Evolutionary conservation across 2,329 filamentous ascomycete species (phyloP).

Genomic region (Coniochaeta ligniaria): DNA sequence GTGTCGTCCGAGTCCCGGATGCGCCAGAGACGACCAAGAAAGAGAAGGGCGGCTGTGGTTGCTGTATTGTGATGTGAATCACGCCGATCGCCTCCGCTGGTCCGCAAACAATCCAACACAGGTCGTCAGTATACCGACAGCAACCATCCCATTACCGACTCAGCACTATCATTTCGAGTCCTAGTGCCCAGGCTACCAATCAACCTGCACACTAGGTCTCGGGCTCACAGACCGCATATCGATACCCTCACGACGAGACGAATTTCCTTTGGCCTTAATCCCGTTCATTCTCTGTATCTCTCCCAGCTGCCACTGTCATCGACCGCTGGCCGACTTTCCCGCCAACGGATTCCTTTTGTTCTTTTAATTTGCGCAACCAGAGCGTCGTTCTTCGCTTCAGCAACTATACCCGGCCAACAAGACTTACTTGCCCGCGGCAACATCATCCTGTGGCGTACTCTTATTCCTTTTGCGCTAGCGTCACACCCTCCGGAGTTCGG

Average conservation of each 20-base stretch:
- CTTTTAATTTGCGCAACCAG: background rate
- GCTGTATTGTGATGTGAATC: conserved; percentile 70
- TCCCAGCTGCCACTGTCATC: background rate
- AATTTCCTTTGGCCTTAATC: background rate
- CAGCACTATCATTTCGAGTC: background rate
- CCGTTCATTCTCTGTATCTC: background rate
- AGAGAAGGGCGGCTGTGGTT: conserved; percentile 57
- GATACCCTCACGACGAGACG: background rate
- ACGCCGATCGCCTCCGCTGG: background rate
- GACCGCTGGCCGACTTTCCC: background rate
- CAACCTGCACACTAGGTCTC: background rate
- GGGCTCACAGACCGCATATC: background rate
- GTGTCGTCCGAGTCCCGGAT: conserved; percentile 43
- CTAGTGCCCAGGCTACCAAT: background rate
- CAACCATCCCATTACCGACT: background rate
- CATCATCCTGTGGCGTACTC: background rate
- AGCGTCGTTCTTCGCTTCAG: background rate
- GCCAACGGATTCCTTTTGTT: background rate
- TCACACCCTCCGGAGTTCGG: background rate
- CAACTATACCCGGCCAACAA: background rate
- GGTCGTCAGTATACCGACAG: background rate
- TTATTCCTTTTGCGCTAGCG: background rate
- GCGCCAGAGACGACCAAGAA: conserved; percentile 35
- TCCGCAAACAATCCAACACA: background rate
- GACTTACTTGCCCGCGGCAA: background rate